phyloP scores from a whole-genome alignment of 805 yeast species.

The Yarrowia sp. region DNA sequence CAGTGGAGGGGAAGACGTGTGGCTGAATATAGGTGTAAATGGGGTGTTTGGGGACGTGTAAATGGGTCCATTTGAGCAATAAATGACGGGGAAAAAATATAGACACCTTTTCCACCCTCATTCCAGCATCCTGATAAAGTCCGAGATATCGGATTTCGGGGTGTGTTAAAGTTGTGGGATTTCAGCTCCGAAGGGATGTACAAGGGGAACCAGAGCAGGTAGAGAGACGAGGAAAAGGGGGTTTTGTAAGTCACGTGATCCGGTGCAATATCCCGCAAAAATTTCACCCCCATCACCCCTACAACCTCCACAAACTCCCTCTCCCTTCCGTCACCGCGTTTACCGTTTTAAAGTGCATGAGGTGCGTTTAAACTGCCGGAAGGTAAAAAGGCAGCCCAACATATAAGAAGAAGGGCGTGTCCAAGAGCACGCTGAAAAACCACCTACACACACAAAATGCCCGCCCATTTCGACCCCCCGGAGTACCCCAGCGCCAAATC shows the following conservation, averaged over 20 bases:
- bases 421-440: too few relatives aligned
- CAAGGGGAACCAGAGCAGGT: not conserved
- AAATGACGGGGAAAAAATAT: not conserved
- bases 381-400: not conserved
- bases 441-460: constrained; percentile 25
- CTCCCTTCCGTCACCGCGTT: too few relatives aligned
- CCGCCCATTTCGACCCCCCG: constrained; percentile 49
- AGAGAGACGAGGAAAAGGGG: not conserved
- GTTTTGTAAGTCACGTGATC: not conserved
- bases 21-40: not conserved
- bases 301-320: too few relatives aligned
- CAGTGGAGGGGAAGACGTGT: not conserved
- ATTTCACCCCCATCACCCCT: not conserved
- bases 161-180: not conserved
- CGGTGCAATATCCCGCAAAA: not conserved
- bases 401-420: too few relatives aligned
- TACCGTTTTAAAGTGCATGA: not conserved
- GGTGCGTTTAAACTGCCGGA: not conserved
- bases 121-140: not conserved
- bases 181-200: not conserved
- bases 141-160: constrained; percentile 5
- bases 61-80: not conserved
- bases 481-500: constrained; percentile 51
- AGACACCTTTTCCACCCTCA: not conserved
- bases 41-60: not conserved